Conservation (phyloP, 2,329 filamentous ascomycete genomes). For the Fusarium albosuccineum region DNA sequence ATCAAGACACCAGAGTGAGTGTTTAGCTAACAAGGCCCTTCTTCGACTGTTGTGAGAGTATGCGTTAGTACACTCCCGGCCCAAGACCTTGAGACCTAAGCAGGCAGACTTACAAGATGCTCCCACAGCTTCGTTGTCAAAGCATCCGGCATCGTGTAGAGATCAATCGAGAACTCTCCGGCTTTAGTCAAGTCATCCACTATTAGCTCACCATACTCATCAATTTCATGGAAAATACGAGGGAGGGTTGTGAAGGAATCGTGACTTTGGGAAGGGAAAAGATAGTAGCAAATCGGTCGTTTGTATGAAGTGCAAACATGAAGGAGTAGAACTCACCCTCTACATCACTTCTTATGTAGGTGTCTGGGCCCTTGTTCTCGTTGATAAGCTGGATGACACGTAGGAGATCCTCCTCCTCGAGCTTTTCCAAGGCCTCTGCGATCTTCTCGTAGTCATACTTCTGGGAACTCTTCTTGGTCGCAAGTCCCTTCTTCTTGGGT, state of each 20-base stretch:
- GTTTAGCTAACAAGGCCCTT: slow-evolving; percentile 56
- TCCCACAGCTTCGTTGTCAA: slow-evolving; percentile 97
- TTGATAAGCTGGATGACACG: slow-evolving; percentile 98
- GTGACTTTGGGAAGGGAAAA: not conserved
- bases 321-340: slow-evolving; percentile 76
- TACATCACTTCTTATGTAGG: slow-evolving; percentile 96
- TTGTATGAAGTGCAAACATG: not conserved
- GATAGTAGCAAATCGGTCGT: not conserved
- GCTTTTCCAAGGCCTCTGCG: slow-evolving; percentile 88
- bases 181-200: slow-evolving; percentile 64
- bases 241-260: slow-evolving; percentile 1
- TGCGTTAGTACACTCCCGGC: slow-evolving; percentile 14
- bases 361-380: slow-evolving; percentile 93
- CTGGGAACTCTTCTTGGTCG: slow-evolving; percentile 82
- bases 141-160: slow-evolving; percentile 94
- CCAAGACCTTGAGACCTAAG: not conserved
- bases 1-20: slow-evolving; percentile 28
- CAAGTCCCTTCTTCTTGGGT: slow-evolving; percentile 71
- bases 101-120: slow-evolving; percentile 68
- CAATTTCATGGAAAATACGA: slow-evolving; percentile 47
- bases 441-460: slow-evolving; percentile 93
- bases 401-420: slow-evolving; percentile 92
- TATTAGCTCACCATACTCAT: slow-evolving; percentile 52
- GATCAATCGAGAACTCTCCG: slow-evolving; percentile 97
- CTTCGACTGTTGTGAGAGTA: slow-evolving; percentile 50